These are phyloP conservation scores for Saccharomycopsis fermentans DNA, from an alignment of 805 yeast species.

Conservation along the genomic window DNA sequence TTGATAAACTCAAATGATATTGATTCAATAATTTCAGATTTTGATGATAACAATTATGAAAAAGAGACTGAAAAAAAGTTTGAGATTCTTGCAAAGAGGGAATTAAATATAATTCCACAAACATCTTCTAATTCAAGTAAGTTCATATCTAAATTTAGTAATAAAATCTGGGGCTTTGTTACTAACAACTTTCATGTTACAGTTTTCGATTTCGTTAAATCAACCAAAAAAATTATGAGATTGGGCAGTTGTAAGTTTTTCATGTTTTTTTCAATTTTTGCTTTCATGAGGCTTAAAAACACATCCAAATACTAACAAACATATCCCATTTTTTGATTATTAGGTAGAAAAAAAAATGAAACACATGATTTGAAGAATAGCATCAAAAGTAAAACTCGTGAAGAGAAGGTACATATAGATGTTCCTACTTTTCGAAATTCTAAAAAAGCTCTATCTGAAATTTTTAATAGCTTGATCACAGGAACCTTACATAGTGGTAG, in stretches of 20 bases:
- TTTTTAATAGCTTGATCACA: slow-evolving; percentile 4
- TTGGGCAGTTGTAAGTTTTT: background rate
- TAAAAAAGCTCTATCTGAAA: slow-evolving; percentile 3
- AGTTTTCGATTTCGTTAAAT: background rate
- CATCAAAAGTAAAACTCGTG: background rate
- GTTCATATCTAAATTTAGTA: no score
- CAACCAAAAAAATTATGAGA: background rate
- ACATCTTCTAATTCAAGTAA: background rate
- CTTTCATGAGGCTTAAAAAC: background rate
- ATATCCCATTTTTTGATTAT: background rate
- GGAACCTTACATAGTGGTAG: slow-evolving; percentile 6
- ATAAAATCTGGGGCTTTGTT: no score
- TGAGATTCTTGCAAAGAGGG: background rate
- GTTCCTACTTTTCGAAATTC: slow-evolving; percentile 15
- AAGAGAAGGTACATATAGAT: background rate
- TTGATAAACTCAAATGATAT: background rate
- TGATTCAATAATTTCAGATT: background rate
- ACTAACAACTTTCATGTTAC: background rate
- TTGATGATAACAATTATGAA: background rate
- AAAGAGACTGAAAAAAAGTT: background rate
- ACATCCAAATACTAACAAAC: background rate
- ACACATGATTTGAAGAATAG: no score
- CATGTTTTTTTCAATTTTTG: background rate
- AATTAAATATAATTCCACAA: background rate
- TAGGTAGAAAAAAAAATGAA: background rate